Conservation (phyloP, 1,284 basidiomycete species). For the Ganoderma multipileum region DNA sequence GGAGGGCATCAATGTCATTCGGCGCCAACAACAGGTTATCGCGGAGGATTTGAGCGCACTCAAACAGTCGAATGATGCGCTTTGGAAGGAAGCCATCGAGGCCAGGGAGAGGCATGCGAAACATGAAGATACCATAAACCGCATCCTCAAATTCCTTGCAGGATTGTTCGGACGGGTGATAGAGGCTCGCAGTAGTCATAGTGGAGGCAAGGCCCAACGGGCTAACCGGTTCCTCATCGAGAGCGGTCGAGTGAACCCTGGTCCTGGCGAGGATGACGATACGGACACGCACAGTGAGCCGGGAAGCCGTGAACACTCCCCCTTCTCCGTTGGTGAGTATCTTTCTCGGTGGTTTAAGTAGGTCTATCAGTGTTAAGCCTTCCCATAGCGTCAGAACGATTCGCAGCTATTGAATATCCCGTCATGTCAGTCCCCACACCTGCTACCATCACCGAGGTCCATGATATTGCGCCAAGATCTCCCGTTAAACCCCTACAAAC, state of each 20-base stretch:
- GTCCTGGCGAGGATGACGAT: slow-evolving; percentile 46
- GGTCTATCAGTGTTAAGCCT: not conserved
- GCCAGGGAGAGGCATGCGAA: slow-evolving; percentile 84
- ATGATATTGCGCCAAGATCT: slow-evolving; percentile 11
- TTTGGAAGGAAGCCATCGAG: slow-evolving; percentile 93
- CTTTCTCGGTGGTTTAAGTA: not conserved
- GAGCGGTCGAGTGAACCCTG: slow-evolving; percentile 45
- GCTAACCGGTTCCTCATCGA: slow-evolving; percentile 65
- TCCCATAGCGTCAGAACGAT: slow-evolving; percentile 33
- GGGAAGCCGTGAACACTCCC: slow-evolving; percentile 25
- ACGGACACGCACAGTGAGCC: slow-evolving; percentile 38
- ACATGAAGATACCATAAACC: slow-evolving; percentile 95
- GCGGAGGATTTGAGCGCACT: slow-evolving; percentile 88
- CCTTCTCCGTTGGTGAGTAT: slow-evolving; percentile 30
- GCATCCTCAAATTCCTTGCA: slow-evolving; percentile 93
- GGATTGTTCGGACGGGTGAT: slow-evolving; percentile 83
- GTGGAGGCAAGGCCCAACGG: slow-evolving; percentile 39
- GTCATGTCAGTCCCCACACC: slow-evolving; percentile 31
- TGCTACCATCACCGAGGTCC: slow-evolving; percentile 23
- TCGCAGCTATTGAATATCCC: slow-evolving; percentile 43
- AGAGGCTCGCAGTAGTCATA: not conserved
- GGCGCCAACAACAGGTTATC: slow-evolving; percentile 90
- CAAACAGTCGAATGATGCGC: slow-evolving; percentile 85
- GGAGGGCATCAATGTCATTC: slow-evolving; percentile 87
- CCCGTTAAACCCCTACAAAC: slow-evolving; percentile 18